Evolutionary conservation across 2,329 filamentous ascomycete genomes (phyloP), one percentile per base, ranked within the genome.

Genomic region (Nakataea oryzae): DNA sequence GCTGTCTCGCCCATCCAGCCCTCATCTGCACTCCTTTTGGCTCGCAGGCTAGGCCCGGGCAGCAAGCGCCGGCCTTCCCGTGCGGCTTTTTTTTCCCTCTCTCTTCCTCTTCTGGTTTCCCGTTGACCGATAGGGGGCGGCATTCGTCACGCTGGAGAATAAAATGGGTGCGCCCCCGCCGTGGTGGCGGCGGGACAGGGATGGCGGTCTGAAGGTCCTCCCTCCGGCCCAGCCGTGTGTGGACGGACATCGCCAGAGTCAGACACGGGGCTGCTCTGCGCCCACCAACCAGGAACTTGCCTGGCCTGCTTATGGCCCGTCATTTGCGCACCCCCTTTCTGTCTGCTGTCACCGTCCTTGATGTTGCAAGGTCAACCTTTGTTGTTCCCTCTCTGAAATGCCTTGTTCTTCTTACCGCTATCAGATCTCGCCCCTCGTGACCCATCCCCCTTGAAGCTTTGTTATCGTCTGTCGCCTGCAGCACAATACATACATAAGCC

Each of bases 61-160:
- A n/a, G 41, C 41, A n/a, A 50, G 41, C 41, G 41, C 41, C 41
- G 41, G 41, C 24, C 41, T 50, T 50, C 41, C 21, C 41, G 41
- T n/a, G 21, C 17, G 41, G 41, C 41, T 50, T 50, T 50, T 41
- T 41, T 24, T 24, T 50, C 41, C 7, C n/a, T 47, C 17, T 9
- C 5, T 32, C 11, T 17, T 47, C 6, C 24, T 50, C 24, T 50
- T 24, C 41, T n/a, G n/a, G n/a, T n/a, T n/a, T n/a, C 24, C 24
- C 56, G 7, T 24, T 34, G n/a, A 24, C 56, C 30, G 26, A 58
- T 60, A 59, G 34, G 34, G 32, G 30, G 54, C 59, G 61, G 61
- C 58, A 61, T 60, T 64, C 61, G 61, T 61, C 59, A 59, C 62
- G 59, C 58, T 50, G 41, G 47, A 26, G 59, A 56, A n/a, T 9